phyloP scores from a whole-genome alignment of 495 filamentous ascomycete genomes.

The Aspergillus biplanus region DNA sequence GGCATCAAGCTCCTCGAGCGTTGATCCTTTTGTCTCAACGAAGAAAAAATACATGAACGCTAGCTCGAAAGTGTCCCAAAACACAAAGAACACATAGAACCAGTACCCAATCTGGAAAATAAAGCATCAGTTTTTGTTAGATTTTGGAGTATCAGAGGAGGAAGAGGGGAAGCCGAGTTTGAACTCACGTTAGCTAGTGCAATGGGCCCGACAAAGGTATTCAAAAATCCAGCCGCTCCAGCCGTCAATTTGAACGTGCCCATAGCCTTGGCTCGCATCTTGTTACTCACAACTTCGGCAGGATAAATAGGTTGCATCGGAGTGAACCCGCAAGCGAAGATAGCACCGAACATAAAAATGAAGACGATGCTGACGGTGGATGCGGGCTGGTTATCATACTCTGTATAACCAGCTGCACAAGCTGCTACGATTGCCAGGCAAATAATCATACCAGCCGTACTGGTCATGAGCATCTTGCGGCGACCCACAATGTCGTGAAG shows the following conservation, averaged over 20 bases:
- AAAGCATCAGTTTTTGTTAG: background rate
- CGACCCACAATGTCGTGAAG: constrained; percentile 66
- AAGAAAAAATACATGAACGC: constrained; percentile 23
- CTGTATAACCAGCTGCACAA: constrained; percentile 55
- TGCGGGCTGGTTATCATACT: constrained; percentile 40
- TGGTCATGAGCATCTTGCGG: constrained; percentile 59
- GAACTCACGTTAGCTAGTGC: constrained; percentile 19
- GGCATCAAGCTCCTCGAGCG: constrained; percentile 21
- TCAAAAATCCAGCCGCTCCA: constrained; percentile 20
- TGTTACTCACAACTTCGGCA: constrained; percentile 29
- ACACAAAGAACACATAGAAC: constrained; percentile 25
- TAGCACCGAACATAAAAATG: constrained; percentile 60
- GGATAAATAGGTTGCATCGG: constrained; percentile 30
- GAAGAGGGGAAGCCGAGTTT: background rate
- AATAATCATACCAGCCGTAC: constrained; percentile 58
- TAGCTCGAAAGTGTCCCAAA: constrained; percentile 19
- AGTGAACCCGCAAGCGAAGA: constrained; percentile 53
- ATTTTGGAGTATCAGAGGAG: background rate
- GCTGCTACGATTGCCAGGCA: constrained; percentile 60
- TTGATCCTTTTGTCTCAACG: constrained; percentile 21
- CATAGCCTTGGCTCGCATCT: constrained; percentile 34
- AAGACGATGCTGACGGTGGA: constrained; percentile 57
- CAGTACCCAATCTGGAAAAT: constrained; percentile 18
- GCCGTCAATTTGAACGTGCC: constrained; percentile 23
- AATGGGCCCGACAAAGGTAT: constrained; percentile 19